Base-by-base conservation (phyloP, 768 basidiomycete genomes). In the Pholiota molesta region DNA sequence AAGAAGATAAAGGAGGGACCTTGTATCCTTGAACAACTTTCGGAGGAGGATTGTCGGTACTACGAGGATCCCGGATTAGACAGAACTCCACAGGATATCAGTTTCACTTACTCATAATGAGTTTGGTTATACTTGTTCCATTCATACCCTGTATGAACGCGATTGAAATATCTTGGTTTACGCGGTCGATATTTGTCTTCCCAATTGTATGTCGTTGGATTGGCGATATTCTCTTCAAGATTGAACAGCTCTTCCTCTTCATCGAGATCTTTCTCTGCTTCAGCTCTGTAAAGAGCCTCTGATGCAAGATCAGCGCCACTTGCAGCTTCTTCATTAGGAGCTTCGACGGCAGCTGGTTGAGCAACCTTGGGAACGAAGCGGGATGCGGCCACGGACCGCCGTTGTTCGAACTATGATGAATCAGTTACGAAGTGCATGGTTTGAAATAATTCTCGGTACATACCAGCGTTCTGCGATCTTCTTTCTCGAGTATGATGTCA, bases 101-200 rank as follows among this genome's bases (percentile, higher is more conserved):
- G 31, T 14, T 62, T n/a, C 52, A 83, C 92, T 65, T 79, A 97
- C 94, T 98, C 97, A 75, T 99, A 99, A 78, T 99, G 97, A 3
- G 97, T 99, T 74, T 99, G 97, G 74, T 99, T 99, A 76, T 99
- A 99, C 80, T 98, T 99, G 81, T 97, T 99, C 97, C 97, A 99
- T 74, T 99, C 97, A 72, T 97, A 99, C 28, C 97, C 97, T 31
- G 97, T 99, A 71, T 99, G 95, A 26, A 99, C 97, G 61, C 97
- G 89, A 72, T 99, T 99, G 80, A 99, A 98, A 80, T 98, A 99
- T 64, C 96, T 83, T 49, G 97, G 97, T 74, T 99, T 99, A 37
- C 97, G 84, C 31, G 97, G 97, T 40, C 97, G 83, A 70, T 97
- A 99, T 73, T 98, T 97, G 81, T 99, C 97, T 78, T 97, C 95